phyloP scores from a whole-genome alignment of 805 yeast species.

The Ogataea haglerorum region DNA sequence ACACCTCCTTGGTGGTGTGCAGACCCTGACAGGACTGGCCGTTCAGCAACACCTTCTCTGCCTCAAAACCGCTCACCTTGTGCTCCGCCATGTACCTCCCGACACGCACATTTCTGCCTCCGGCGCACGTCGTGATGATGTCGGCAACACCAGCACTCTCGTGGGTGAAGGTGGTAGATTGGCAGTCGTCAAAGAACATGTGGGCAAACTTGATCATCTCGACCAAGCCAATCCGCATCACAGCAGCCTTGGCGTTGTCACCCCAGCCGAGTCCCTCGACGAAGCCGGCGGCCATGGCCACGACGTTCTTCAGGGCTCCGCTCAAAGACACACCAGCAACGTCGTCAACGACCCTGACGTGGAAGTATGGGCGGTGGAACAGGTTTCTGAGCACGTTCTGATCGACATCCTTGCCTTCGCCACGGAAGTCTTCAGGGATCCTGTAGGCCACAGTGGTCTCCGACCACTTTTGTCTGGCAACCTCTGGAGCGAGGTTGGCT shows the following conservation, averaged over 20 bases:
- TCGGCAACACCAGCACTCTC: slow-evolving; percentile 99
- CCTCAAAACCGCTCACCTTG: slow-evolving; percentile 70
- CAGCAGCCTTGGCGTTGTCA: slow-evolving; percentile 96
- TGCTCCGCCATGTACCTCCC: slow-evolving; percentile 82
- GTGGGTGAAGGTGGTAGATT: slow-evolving; percentile 78
- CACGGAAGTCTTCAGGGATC: slow-evolving; percentile 64
- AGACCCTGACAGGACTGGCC: slow-evolving; percentile 98
- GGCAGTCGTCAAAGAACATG: slow-evolving; percentile 72
- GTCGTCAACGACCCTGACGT: slow-evolving; percentile 86
- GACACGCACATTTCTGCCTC: slow-evolving; percentile 94
- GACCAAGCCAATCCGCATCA: slow-evolving; percentile 91
- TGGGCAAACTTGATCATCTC: slow-evolving; percentile 87
- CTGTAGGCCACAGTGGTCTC: slow-evolving; percentile 96
- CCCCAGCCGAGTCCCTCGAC: slow-evolving; percentile 99
- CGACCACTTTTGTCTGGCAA: slow-evolving; percentile 92
- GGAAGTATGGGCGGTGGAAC: slow-evolving; percentile 98
- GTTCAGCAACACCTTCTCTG: slow-evolving; percentile 82
- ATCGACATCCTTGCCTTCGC: slow-evolving; percentile 70
- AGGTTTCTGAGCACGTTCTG: slow-evolving; percentile 67
- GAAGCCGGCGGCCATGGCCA: slow-evolving; percentile 94
- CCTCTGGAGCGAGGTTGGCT: slow-evolving; percentile 96
- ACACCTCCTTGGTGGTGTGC: slow-evolving; percentile 86
- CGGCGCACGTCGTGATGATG: slow-evolving; percentile 93
- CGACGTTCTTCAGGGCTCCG: slow-evolving; percentile 95
- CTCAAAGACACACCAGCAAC: slow-evolving; percentile 95